A percentile compares a stretch with the other conserved stretches of the same genome.
These are phyloP conservation scores for Paramarasmius palmivorus DNA, from an alignment of 1,284 basidiomycete genomes.

Conservation along the genomic window DNA sequence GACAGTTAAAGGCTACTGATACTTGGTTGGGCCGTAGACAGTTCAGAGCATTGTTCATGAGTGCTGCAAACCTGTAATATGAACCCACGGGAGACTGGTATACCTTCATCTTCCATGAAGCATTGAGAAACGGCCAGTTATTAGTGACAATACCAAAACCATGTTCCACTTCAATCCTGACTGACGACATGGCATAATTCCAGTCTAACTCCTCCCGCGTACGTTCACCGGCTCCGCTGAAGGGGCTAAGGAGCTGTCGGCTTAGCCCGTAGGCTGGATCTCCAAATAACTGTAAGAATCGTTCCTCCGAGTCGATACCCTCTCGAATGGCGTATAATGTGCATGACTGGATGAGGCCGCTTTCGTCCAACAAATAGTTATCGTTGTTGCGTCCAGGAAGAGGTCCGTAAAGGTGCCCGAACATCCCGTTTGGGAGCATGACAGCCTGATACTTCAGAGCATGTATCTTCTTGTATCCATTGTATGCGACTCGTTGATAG, in stretches of 20 bases:
- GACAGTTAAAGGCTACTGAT: slow-evolving; percentile 12
- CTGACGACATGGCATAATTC: slow-evolving; percentile 17
- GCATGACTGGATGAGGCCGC: slow-evolving; percentile 12
- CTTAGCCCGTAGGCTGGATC: slow-evolving; percentile 14
- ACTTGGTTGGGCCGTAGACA: slow-evolving; percentile 20
- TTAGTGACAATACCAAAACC: slow-evolving; percentile 16
- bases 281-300: slow-evolving; percentile 19
- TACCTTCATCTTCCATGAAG: slow-evolving; percentile 15
- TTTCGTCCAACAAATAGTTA: slow-evolving; percentile 18
- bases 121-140: slow-evolving; percentile 19
- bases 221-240: slow-evolving; percentile 8
- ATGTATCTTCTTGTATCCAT: slow-evolving; percentile 26
- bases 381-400: slow-evolving; percentile 24
- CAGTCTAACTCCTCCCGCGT: slow-evolving; percentile 15
- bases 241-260: slow-evolving; percentile 17
- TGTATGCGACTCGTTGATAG: slow-evolving; percentile 22
- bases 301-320: slow-evolving; percentile 1
- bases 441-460: slow-evolving; percentile 26
- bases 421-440: slow-evolving; percentile 23
- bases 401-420: slow-evolving; percentile 22
- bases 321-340: slow-evolving; percentile 3
- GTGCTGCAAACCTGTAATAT: slow-evolving; percentile 20
- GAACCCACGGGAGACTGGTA: slow-evolving; percentile 17
- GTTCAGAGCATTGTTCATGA: slow-evolving; percentile 20
- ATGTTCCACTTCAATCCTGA: slow-evolving; percentile 23